These are phyloP conservation scores for Carex kokanica DNA, from an alignment of 176 grass and related monocot genomes.

Conservation along the genomic window DNA sequence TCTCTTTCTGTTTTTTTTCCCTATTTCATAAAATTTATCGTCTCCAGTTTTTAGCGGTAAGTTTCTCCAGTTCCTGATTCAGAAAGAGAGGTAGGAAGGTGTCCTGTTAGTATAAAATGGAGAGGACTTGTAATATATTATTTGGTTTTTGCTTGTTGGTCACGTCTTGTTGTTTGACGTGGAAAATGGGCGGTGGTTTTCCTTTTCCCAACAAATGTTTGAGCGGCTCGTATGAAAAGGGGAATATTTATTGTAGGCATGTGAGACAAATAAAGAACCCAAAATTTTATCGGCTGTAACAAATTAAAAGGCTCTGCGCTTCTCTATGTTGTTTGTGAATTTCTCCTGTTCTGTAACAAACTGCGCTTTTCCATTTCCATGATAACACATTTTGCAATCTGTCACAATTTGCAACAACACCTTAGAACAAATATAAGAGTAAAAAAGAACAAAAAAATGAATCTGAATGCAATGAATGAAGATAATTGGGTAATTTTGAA, in stretches of 20 bases:
- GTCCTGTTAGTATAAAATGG: neutral
- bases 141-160: constrained; percentile 1
- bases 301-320: neutral
- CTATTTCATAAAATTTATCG: neutral
- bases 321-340: neutral
- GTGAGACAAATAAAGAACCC: neutral
- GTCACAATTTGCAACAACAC: neutral
- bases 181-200: constrained; percentile 15
- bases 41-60: neutral
- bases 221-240: neutral
- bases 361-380: neutral
- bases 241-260: constrained; percentile 13
- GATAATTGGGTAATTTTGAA: neutral
- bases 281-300: neutral
- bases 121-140: neutral
- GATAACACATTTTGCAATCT: neutral
- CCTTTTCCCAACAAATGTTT: neutral
- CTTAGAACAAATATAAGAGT: neutral
- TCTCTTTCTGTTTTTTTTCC: neutral
- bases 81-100: neutral
- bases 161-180: constrained; percentile 26
- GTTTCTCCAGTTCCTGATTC: too few relatives aligned
- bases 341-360: neutral
- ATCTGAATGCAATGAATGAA: neutral
- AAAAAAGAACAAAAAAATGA: too few relatives aligned